These are phyloP conservation scores for Coemansia sp. DNA, from an alignment of 192 early-diverging fungal species.

Conservation along the genomic window DNA sequence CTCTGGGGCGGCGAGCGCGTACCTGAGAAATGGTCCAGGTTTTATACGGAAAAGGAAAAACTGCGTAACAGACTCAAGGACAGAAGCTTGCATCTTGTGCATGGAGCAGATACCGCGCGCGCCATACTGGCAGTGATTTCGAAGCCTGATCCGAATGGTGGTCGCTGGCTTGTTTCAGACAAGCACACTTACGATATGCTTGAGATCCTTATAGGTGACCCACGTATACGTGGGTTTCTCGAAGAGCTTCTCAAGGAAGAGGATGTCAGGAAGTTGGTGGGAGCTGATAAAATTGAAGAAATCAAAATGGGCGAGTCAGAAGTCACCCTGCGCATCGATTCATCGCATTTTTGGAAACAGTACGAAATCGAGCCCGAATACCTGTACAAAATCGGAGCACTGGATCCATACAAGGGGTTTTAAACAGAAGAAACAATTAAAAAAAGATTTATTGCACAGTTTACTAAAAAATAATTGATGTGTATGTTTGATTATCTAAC, in stretches of 20 bases:
- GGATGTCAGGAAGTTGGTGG: conserved; percentile 16
- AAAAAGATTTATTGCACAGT: no score
- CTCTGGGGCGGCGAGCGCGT: conserved; percentile 50
- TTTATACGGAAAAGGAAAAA: conserved; percentile 30
- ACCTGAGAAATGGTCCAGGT: conserved; percentile 38
- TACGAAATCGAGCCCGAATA: conserved; percentile 28
- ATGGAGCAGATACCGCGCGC: conserved; percentile 43
- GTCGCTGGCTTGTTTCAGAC: conserved; percentile 50
- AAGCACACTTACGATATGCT: conserved; percentile 38
- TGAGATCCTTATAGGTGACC: conserved; percentile 26
- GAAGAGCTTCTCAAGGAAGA: conserved; percentile 19
- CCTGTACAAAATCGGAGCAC: conserved; percentile 15
- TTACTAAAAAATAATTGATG: no score
- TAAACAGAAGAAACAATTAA: no score
- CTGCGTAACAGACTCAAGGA: conserved; percentile 30
- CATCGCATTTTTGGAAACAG: conserved; percentile 41
- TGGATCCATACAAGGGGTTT: conserved; percentile 20
- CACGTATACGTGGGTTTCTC: conserved; percentile 20
- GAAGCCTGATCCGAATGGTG: neutral
- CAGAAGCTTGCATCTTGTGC: conserved; percentile 47
- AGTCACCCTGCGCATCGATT: conserved; percentile 41
- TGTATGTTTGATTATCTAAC: no score
- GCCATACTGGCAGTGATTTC: conserved; percentile 11
- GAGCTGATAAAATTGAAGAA: conserved; percentile 16
- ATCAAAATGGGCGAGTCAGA: conserved; percentile 23